These are phyloP conservation scores for Rhamnella rubrinervis DNA, from an alignment of 331 rosid genomes.

Conservation along the genomic window DNA sequence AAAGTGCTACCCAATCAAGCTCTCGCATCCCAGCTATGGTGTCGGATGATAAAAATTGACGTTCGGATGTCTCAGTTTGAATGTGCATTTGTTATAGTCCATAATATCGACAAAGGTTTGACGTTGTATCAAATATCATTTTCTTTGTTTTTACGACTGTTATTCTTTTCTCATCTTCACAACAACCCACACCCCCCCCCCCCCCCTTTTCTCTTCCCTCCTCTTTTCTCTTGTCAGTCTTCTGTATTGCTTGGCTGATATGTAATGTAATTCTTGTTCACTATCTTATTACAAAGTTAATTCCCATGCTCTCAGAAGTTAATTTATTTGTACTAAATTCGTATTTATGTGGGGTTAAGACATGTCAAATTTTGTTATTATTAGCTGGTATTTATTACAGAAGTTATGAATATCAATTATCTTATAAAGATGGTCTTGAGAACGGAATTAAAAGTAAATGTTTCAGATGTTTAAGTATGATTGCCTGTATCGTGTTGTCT, in stretches of 20 bases:
- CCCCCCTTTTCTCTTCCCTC: not conserved
- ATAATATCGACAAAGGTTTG: constrained; percentile 1
- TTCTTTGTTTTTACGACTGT: not conserved
- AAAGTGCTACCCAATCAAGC: not conserved
- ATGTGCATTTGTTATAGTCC: not conserved
- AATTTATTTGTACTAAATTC: too few relatives aligned
- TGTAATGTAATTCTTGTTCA: not conserved
- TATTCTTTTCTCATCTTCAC: too few relatives aligned
- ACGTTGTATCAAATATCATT: not conserved
- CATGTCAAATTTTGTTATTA: too few relatives aligned
- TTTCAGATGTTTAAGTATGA: too few relatives aligned
- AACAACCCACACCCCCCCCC: too few relatives aligned
- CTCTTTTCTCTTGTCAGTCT: constrained; percentile 6
- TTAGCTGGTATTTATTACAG: too few relatives aligned
- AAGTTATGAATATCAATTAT: too few relatives aligned
- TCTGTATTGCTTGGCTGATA: not conserved
- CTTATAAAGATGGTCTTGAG: too few relatives aligned
- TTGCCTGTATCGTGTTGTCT: too few relatives aligned
- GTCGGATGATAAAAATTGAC: not conserved
- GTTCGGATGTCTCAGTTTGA: not conserved
- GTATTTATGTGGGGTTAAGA: too few relatives aligned
- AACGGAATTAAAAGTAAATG: too few relatives aligned
- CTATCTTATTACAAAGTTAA: not conserved
- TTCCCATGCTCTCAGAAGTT: too few relatives aligned
- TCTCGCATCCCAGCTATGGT: not conserved